phyloP scores from a whole-genome alignment of 1,284 basidiomycete genomes.

The Sanguinoderma infundibulare region DNA sequence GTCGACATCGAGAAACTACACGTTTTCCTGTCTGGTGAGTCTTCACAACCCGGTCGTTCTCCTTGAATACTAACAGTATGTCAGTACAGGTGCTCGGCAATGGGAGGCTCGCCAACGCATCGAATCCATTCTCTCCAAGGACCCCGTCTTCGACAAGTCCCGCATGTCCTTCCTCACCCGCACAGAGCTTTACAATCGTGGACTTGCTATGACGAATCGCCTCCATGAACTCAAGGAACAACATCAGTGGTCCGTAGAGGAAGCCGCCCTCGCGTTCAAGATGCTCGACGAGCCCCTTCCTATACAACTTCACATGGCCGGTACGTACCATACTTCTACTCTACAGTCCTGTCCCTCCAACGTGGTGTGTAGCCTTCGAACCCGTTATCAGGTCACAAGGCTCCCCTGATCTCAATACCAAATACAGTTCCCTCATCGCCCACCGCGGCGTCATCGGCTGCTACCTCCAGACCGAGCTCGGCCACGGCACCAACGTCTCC shows the following conservation, averaged over 20 bases:
- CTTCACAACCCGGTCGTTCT: neutral
- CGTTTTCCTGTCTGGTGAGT: constrained; percentile 14
- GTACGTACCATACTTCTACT: constrained; percentile 40
- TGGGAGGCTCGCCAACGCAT: constrained; percentile 57
- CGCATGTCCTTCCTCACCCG: constrained; percentile 56
- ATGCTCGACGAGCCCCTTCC: constrained; percentile 58
- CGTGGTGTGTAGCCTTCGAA: constrained; percentile 54
- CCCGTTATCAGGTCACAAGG: constrained; percentile 70
- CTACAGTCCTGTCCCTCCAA: neutral
- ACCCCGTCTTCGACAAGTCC: constrained; percentile 70
- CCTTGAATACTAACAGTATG: too few species aligned
- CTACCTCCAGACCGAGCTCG: constrained; percentile 78
- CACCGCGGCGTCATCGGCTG: constrained; percentile 66
- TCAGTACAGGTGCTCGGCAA: constrained; percentile 45
- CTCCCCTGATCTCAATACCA: constrained; percentile 49
- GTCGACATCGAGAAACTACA: constrained; percentile 9
- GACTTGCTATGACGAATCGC: constrained; percentile 54
- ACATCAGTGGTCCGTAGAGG: constrained; percentile 55
- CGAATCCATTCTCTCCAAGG: constrained; percentile 52
- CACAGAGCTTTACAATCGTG: constrained; percentile 53
- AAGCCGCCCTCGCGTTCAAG: constrained; percentile 47
- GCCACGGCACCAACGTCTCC: constrained; percentile 77
- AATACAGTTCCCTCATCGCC: constrained; percentile 53
- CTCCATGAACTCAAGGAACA: constrained; percentile 59
- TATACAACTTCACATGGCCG: constrained; percentile 57